Conservation (phyloP, 139 green algal species). For the Diplosphaera chodatii region DNA sequence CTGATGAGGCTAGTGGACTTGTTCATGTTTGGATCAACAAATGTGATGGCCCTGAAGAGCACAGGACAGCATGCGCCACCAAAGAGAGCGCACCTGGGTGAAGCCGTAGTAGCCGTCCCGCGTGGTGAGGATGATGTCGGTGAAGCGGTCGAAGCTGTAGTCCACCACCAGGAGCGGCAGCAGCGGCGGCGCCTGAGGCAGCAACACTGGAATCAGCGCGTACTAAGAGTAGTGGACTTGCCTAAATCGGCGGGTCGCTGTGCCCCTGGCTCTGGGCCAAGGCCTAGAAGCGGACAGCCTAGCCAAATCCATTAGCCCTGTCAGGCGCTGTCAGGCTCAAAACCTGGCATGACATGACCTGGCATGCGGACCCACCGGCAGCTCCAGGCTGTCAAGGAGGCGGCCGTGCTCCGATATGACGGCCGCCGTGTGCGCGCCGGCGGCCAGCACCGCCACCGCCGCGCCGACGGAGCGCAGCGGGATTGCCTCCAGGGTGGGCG, state of each 20-base stretch:
- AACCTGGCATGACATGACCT: not conserved
- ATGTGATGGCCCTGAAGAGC: not conserved
- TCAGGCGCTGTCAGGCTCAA: not conserved
- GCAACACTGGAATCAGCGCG: not conserved
- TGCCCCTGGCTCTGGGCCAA: too few relatives aligned
- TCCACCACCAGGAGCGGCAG: conserved; percentile 62
- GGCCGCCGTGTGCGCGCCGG: conserved; percentile 25
- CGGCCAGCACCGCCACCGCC: conserved; percentile 54
- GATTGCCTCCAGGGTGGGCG: conserved; percentile 66
- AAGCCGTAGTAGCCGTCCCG: conserved; percentile 68
- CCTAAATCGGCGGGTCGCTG: not conserved
- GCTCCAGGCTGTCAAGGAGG: conserved; percentile 45
- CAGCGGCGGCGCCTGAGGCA: conserved; percentile 8
- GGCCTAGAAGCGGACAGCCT: not conserved
- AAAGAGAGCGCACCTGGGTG: conserved; percentile 30
- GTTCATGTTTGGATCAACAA: not conserved
- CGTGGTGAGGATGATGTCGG: conserved; percentile 75
- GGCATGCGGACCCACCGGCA: conserved; percentile 48
- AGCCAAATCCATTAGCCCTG: not conserved
- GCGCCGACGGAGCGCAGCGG: conserved; percentile 49
- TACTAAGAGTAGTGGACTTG: too few relatives aligned
- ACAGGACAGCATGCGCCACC: not conserved
- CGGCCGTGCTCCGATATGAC: conserved; percentile 70
- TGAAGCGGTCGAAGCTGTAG: conserved; percentile 85
- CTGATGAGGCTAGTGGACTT: not conserved